Evolutionary conservation across 768 basidiomycete genomes (phyloP), one percentile per base, ranked within the genome.

Genomic region (Lactarius indigo): DNA sequence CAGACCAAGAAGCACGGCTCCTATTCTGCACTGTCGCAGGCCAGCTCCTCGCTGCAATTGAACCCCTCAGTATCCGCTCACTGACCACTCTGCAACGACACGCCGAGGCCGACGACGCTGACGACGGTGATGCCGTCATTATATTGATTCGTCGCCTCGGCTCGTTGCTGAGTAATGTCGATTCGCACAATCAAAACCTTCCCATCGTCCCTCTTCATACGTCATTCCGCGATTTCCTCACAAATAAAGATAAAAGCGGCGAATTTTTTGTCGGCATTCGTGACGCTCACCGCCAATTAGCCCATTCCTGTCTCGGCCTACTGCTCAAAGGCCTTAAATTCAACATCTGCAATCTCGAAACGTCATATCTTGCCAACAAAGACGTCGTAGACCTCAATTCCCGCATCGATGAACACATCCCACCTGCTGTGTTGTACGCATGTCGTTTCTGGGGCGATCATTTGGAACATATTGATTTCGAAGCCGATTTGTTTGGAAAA

Each of bases 291-390:
- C 35, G 37, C 10, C 30, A 37, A 8, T 31, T 58, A 13, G 31
- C 57, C 9, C 57, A 31, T 41, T 41, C 17, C 17, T 41, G 39
- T 41, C 37, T 60, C 23, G 28, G 18, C 6, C 8, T 35, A 5
- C 20, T 62, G 44, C 20, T 50, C 5, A 2, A 33, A 5, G 17
- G 9, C 15, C 47, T 62, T 30, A 42, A 33, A 9, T 62, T 62
- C 47, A 62, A 62, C 13, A 62, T 62, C 28, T 62, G 61, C 7
- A 13, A 50, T 28, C 61, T 62, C 30, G 61, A 62, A 18, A 31
- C 39, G 2, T 62, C 61, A 33, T 50, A 50, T 37, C 44, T 30
- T 15, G 28, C 47, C 4, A 62, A 62, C 33, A 20, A 52, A 3
- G 61, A 62, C 23, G 15, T 62, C 5, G 0, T 0, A 3, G 61